These are phyloP conservation scores for Chaetomium cochliodes DNA, from an alignment of 495 filamentous ascomycete species.

Conservation along the genomic window DNA sequence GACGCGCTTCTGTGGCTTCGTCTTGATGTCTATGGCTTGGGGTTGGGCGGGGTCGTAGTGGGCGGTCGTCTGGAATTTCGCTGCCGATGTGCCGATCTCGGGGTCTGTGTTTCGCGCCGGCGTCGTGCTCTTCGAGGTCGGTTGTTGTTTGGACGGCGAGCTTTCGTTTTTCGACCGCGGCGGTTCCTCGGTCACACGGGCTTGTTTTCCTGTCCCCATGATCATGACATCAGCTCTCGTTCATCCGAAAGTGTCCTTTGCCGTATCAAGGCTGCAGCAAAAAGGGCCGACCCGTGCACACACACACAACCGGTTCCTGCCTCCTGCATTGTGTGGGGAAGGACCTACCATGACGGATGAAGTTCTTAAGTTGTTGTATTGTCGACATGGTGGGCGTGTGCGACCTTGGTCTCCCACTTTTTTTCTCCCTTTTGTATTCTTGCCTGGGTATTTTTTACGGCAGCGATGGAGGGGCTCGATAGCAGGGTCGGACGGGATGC, in stretches of 20 bases:
- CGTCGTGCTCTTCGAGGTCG: conserved; percentile 39
- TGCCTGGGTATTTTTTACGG: background rate
- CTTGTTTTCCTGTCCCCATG: conserved; percentile 67
- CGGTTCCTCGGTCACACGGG: conserved; percentile 62
- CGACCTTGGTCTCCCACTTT: background rate
- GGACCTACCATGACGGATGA: conserved; percentile 83
- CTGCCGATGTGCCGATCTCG: conserved; percentile 15
- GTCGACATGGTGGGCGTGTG: conserved; percentile 61
- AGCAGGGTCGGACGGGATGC: background rate
- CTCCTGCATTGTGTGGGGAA: background rate
- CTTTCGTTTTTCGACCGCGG: conserved; percentile 51
- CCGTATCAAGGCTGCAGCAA: background rate
- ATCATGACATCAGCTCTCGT: conserved; percentile 33
- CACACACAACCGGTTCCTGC: background rate
- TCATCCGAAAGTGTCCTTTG: background rate
- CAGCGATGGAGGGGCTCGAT: background rate
- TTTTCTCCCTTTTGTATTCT: background rate
- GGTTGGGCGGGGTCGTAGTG: conserved; percentile 46
- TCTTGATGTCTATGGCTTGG: conserved; percentile 26
- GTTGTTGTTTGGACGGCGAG: conserved; percentile 52
- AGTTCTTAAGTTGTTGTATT: conserved; percentile 83
- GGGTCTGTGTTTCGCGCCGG: conserved; percentile 32
- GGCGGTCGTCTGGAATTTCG: conserved; percentile 49
- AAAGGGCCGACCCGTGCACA: background rate
- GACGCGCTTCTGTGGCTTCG: conserved; percentile 49